Evolutionary conservation across 1,284 basidiomycete genomes (phyloP).

Genomic region (Malassezia vespertilionis): DNA sequence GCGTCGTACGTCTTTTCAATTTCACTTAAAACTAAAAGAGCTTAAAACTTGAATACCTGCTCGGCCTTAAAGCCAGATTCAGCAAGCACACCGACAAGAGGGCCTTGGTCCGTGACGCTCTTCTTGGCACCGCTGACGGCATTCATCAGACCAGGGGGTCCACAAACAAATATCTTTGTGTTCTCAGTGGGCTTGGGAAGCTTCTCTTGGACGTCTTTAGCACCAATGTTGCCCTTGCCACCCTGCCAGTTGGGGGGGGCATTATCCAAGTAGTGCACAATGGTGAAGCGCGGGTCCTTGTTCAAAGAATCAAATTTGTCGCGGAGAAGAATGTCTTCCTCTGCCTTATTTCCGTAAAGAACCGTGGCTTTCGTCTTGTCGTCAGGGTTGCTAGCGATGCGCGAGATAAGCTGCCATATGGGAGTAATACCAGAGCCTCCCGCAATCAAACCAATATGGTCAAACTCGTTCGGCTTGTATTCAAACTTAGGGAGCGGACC

Average conservation of each 20-base stretch:
- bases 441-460: conserved; percentile 76
- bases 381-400: conserved; percentile 51
- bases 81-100: conserved; percentile 39
- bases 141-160: conserved; percentile 48
- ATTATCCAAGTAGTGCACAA: conserved; percentile 79
- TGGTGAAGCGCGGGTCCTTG: conserved; percentile 54
- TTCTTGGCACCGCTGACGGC: conserved; percentile 42
- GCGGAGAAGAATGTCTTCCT: conserved; percentile 76
- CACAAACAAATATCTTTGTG: conserved; percentile 80
- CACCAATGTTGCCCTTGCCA: conserved; percentile 54
- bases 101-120: conserved; percentile 40
- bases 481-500: conserved; percentile 50
- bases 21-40: too few relatives aligned
- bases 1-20: too few relatives aligned
- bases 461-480: conserved; percentile 45
- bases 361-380: conserved; percentile 95
- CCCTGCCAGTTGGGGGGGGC: conserved; percentile 57
- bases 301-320: conserved; percentile 60
- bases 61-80: conserved; percentile 39
- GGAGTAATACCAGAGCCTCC: conserved; percentile 66
- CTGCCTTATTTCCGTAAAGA: conserved; percentile 79
- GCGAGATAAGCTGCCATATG: conserved; percentile 48
- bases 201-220: conserved; percentile 62
- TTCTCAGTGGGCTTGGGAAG: conserved; percentile 62
- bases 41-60: conserved; percentile 39